Percentiles rank a stretch among this genome's conserved stretches.
phyloP scores from a whole-genome alignment of 257 asterid genomes.

The Solanum chaucha region DNA sequence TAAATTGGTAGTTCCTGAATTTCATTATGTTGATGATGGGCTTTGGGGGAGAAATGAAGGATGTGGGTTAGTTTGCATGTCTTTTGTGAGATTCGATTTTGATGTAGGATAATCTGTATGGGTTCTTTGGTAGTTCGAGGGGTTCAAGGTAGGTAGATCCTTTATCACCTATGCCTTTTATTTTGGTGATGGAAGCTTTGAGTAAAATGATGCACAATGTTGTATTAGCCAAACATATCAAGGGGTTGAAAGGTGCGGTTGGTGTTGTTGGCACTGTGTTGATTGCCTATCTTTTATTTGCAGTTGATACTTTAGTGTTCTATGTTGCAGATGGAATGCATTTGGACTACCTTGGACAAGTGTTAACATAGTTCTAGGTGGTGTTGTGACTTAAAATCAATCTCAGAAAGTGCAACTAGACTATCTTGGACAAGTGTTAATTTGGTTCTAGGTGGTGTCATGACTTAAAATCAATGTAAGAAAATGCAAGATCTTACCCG shows the following conservation, averaged over 20 bases:
- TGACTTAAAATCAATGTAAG: background rate
- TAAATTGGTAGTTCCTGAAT: background rate
- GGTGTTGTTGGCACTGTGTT: background rate
- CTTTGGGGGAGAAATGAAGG: background rate
- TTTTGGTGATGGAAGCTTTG: background rate
- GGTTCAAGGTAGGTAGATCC: background rate
- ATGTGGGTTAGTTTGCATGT: background rate
- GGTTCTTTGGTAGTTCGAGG: background rate
- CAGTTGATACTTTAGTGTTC: background rate
- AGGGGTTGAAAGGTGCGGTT: background rate
- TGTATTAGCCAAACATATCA: background rate
- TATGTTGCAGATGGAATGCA: background rate
- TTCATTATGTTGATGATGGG: background rate
- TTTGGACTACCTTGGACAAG: background rate
- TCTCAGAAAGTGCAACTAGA: background rate
- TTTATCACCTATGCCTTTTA: background rate
- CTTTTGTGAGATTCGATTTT: background rate
- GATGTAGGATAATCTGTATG: background rate
- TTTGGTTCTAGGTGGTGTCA: background rate
- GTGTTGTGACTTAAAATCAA: background rate
- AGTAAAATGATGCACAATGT: background rate
- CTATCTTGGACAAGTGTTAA: background rate
- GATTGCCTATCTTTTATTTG: background rate
- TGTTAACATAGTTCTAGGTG: background rate
- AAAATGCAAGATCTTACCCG: background rate